Conservation (phyloP, 106 monocot species). For the Dendrobium chrysotoxum region DNA sequence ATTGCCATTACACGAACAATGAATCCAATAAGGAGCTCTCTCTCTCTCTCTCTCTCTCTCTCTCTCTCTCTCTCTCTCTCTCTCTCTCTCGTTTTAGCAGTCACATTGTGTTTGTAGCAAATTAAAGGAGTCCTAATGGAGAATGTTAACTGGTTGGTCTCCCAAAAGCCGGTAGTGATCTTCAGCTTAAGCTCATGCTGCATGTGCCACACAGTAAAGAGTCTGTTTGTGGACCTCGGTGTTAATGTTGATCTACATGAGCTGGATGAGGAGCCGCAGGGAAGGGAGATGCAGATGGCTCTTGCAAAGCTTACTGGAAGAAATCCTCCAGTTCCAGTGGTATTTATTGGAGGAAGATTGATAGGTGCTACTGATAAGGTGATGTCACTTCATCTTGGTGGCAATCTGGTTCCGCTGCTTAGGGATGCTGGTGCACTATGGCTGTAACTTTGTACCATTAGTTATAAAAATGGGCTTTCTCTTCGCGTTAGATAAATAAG, state of each 20-base stretch:
- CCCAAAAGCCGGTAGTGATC: constrained; percentile 37
- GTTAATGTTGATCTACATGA: constrained; percentile 32
- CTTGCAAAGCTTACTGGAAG: constrained; percentile 27
- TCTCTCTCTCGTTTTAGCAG: too few species aligned
- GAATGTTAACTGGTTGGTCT: constrained; percentile 25
- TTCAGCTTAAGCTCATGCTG: constrained; percentile 53
- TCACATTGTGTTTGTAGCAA: too few species aligned
- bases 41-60: too few species aligned
- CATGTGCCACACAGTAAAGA: constrained; percentile 45
- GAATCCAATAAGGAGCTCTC: not conserved
- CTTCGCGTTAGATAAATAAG: too few species aligned
- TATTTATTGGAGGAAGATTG: constrained; percentile 63
- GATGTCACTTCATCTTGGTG: constrained; percentile 53
- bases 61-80: too few species aligned
- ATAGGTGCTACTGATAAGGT: constrained; percentile 48
- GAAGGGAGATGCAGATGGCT: constrained; percentile 46
- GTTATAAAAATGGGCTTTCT: too few species aligned
- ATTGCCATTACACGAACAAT: not conserved
- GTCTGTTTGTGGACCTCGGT: constrained; percentile 42
- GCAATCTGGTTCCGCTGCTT: constrained; percentile 36
- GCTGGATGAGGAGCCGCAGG: constrained; percentile 40
- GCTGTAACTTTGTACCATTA: constrained; percentile 13
- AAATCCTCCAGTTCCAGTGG: constrained; percentile 34
- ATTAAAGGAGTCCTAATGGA: constrained; percentile 17
- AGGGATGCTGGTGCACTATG: constrained; percentile 61